Evolutionary conservation across 768 basidiomycete genomes (phyloP).

Genomic region (Mycena sanguinolenta): DNA sequence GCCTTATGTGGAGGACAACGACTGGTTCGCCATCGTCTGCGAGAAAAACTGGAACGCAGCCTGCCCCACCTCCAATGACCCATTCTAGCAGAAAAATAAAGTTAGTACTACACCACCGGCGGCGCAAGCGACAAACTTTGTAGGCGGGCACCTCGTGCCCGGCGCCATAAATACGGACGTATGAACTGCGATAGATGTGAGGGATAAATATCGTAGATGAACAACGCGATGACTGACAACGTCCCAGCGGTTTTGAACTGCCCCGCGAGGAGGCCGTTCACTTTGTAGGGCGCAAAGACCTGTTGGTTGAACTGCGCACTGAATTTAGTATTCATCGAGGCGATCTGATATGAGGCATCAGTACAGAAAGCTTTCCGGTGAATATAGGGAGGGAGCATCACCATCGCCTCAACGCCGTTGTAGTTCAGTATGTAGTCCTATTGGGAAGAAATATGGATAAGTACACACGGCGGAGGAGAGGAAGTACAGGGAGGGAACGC

Average conservation of each 20-base stretch:
- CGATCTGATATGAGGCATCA: constrained; percentile 36
- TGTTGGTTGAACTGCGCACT: constrained; percentile 56
- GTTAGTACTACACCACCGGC: not conserved
- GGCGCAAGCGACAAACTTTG: not conserved
- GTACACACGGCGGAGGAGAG: not conserved
- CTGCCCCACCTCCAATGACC: not conserved
- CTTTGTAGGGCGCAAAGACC: constrained; percentile 61
- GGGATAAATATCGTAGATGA: not conserved
- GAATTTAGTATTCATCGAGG: constrained; percentile 62
- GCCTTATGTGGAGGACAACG: constrained; percentile 18
- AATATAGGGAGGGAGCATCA: too few relatives aligned
- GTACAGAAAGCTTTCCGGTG: not conserved
- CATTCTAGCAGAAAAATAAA: constrained; percentile 4
- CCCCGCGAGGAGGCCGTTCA: constrained; percentile 63
- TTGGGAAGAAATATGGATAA: not conserved
- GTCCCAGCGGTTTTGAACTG: constrained; percentile 72
- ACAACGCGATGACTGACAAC: constrained; percentile 35
- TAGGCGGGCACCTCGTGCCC: constrained; percentile 23
- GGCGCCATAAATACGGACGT: constrained; percentile 29
- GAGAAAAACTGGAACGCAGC: constrained; percentile 26
- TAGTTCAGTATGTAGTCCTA: constrained; percentile 67
- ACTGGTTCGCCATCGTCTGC: constrained; percentile 30
- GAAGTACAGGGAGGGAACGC: constrained; percentile 32
- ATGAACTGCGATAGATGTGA: constrained; percentile 9
- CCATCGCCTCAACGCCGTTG: constrained; percentile 70